Percentiles rank a stretch among this genome's conserved stretches.
These are phyloP conservation scores for Fulvia fulva DNA, from an alignment of 2,329 filamentous ascomycete species.

Conservation along the genomic window DNA sequence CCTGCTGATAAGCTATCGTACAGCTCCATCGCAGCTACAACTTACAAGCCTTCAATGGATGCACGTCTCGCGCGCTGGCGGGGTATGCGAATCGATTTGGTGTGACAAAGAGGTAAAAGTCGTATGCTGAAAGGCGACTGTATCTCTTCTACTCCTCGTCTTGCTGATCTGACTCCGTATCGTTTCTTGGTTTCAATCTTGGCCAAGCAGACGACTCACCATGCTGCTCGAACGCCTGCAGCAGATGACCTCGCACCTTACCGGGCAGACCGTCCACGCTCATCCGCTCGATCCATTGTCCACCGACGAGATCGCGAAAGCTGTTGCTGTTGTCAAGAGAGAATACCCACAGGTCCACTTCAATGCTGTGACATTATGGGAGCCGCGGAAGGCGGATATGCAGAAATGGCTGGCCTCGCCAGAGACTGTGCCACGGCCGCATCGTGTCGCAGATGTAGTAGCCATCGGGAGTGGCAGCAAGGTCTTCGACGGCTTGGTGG, in stretches of 20 bases:
- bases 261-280: constrained; percentile 50
- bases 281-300: constrained; percentile 79
- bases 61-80: background rate
- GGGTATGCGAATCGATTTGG: background rate
- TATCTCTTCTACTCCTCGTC: background rate
- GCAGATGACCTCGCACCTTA: constrained; percentile 56
- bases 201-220: constrained; percentile 1
- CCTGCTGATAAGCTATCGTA: background rate
- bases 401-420: constrained; percentile 70
- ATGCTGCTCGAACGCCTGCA: constrained; percentile 33
- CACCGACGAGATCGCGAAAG: constrained; percentile 66
- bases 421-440: constrained; percentile 57
- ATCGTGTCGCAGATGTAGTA: constrained; percentile 75
- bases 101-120: background rate
- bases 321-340: constrained; percentile 64
- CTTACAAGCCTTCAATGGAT: background rate
- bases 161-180: background rate
- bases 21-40: background rate
- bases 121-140: background rate
- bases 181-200: background rate
- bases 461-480: constrained; percentile 74
- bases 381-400: constrained; percentile 84
- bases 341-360: constrained; percentile 70
- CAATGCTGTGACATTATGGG: constrained; percentile 80
- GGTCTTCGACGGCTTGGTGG: constrained; percentile 77